Percentiles rank a stretch among this genome's conserved stretches.
Conservation (phyloP, 768 basidiomycete species). For the Termitomyces sp. region DNA sequence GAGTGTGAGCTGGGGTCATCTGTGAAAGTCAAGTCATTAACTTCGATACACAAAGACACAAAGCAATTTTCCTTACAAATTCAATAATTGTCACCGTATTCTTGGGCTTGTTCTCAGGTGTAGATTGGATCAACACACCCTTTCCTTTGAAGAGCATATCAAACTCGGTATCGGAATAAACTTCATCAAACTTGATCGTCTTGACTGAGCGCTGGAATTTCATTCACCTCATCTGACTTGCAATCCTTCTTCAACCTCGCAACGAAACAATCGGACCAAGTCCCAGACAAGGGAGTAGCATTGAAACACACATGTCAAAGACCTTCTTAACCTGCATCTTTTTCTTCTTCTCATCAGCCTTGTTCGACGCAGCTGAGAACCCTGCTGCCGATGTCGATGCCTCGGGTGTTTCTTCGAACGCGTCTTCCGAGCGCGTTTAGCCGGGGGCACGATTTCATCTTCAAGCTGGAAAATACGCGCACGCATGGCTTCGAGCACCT, state of each 20-base stretch:
- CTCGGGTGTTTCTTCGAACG: not conserved
- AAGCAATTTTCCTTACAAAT: conserved; percentile 24
- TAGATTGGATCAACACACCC: conserved; percentile 34
- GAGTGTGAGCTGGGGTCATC: conserved; percentile 19
- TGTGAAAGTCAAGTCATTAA: conserved; percentile 4
- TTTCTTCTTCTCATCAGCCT: conserved; percentile 36
- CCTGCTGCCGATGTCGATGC: conserved; percentile 14
- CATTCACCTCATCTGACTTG: conserved; percentile 30
- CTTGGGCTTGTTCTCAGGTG: conserved; percentile 36
- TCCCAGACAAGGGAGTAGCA: not conserved
- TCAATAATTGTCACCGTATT: conserved; percentile 37
- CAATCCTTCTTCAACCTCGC: conserved; percentile 37
- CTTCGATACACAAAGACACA: not conserved
- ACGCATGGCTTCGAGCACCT: conserved; percentile 28
- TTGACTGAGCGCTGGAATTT: conserved; percentile 38
- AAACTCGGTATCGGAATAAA: conserved; percentile 32
- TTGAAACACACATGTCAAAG: conserved; percentile 29
- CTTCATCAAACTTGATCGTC: conserved; percentile 37
- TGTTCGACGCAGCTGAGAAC: conserved; percentile 19
- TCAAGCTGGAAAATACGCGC: conserved; percentile 30
- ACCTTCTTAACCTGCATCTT: conserved; percentile 37
- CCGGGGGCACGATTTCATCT: conserved; percentile 26
- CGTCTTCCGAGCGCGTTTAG: conserved; percentile 29
- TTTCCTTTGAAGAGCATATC: conserved; percentile 31
- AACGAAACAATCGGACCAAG: not conserved